Evolutionary conservation across 2,329 filamentous ascomycete species (phyloP).

Genomic region (Ceratocystis alfenasii): DNA sequence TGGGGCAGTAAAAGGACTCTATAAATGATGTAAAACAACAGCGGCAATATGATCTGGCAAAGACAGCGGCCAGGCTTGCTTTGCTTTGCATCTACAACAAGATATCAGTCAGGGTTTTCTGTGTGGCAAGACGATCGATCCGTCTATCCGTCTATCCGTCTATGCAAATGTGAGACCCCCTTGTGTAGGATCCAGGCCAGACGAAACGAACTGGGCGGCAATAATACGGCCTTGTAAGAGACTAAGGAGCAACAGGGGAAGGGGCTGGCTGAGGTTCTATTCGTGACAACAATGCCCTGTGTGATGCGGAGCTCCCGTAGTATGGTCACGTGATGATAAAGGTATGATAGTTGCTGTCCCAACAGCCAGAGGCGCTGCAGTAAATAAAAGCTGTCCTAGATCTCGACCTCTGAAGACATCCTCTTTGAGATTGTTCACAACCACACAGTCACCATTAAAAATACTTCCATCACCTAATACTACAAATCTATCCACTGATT

Average conservation of each 20-base stretch:
- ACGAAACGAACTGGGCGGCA: not conserved
- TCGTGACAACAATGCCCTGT: no score
- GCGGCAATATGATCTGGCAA: not conserved
- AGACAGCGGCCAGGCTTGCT: no score
- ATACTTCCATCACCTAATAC: slow-evolving; percentile 21
- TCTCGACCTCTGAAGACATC: not conserved
- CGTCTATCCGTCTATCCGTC: not conserved
- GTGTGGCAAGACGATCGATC: not conserved
- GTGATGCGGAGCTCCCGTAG: not conserved
- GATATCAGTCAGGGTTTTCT: not conserved
- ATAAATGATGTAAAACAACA: not conserved
- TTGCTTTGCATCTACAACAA: not conserved
- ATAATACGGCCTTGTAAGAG: not conserved
- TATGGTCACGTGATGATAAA: slow-evolving; percentile 1
- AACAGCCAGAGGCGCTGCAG: slow-evolving; percentile 29
- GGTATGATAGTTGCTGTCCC: slow-evolving; percentile 20
- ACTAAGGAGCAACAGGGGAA: no score
- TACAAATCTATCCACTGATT: slow-evolving; percentile 23
- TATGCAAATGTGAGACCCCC: not conserved
- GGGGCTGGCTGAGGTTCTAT: no score
- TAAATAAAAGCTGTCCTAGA: slow-evolving; percentile 35
- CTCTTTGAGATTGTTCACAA: not conserved
- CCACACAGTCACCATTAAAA: not conserved
- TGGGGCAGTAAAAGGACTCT: not conserved
- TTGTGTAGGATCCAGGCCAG: not conserved